These are phyloP conservation scores for Oryza punctata DNA, from an alignment of 176 grass and related monocot species.

Conservation along the genomic window DNA sequence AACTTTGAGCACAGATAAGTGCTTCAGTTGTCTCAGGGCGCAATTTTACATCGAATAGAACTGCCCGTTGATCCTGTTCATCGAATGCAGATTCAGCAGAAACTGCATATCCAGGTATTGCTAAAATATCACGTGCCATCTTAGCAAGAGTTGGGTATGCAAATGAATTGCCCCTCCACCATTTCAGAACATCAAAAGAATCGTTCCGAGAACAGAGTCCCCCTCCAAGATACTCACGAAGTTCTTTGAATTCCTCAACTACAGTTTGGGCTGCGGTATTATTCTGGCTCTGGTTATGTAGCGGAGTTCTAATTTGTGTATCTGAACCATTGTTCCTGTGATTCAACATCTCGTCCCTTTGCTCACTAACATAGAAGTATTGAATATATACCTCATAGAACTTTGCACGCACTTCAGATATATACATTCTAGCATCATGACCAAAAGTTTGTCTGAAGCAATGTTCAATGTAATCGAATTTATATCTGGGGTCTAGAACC, in stretches of 20 bases:
- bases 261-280: background rate
- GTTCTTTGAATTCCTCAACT: background rate
- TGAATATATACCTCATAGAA: slow-evolving; percentile 14
- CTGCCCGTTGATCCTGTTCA: background rate
- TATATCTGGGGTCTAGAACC: slow-evolving; percentile 35
- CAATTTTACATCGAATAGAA: background rate
- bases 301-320: background rate
- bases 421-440: slow-evolving; percentile 6
- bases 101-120: slow-evolving; percentile 13
- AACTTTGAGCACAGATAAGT: slow-evolving; percentile 24
- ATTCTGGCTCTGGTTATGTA: background rate
- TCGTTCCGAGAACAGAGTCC: background rate
- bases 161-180: slow-evolving; percentile 21
- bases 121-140: background rate
- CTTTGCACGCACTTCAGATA: slow-evolving; percentile 18
- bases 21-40: slow-evolving; percentile 18
- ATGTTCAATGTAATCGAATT: background rate
- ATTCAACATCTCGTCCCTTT: background rate
- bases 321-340: background rate
- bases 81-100: slow-evolving; percentile 22
- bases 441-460: background rate
- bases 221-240: slow-evolving; percentile 13
- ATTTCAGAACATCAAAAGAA: slow-evolving; percentile 28
- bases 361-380: slow-evolving; percentile 13
- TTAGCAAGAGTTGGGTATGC: slow-evolving; percentile 25